phyloP scores from a whole-genome alignment of 2,329 filamentous ascomycete species.

The Rhynchosporium graminicola region DNA sequence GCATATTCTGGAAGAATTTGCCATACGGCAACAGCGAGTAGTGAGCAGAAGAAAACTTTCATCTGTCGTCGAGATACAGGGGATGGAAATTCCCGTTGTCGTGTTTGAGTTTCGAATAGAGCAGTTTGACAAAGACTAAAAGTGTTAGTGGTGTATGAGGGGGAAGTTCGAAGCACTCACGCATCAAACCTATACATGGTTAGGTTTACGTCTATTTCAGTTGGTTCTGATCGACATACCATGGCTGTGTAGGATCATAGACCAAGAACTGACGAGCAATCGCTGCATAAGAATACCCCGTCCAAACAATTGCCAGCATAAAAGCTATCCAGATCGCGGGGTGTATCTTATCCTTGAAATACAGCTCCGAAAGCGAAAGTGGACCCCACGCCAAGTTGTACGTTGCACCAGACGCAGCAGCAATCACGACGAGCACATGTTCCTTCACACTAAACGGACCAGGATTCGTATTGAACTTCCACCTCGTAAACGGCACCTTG shows the following conservation, averaged over 20 bases:
- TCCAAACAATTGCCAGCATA: constrained; percentile 60
- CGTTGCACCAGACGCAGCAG: constrained; percentile 53
- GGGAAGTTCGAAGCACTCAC: constrained; percentile 29
- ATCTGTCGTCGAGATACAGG: constrained; percentile 54
- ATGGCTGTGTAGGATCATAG: constrained; percentile 58
- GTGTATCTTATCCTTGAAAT: constrained; percentile 54
- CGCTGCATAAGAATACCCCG: constrained; percentile 60
- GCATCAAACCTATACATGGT: constrained; percentile 48
- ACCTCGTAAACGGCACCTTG: constrained; percentile 44
- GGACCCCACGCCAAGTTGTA: constrained; percentile 54
- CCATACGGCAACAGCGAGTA: constrained; percentile 57
- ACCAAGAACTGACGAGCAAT: constrained; percentile 58
- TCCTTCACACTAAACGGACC: constrained; percentile 38
- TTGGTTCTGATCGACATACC: constrained; percentile 40
- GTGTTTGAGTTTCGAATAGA: constrained; percentile 58
- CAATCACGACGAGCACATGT: constrained; percentile 44
- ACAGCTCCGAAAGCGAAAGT: constrained; percentile 57
- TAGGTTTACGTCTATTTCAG: constrained; percentile 15
- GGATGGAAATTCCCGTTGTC: constrained; percentile 52
- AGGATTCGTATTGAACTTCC: constrained; percentile 44
- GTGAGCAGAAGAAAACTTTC: constrained; percentile 55
- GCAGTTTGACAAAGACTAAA: constrained; percentile 52
- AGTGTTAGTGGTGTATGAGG: not conserved
- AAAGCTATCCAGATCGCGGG: constrained; percentile 58
- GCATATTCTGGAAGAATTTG: constrained; percentile 63